Conservation (phyloP, 2,329 filamentous ascomycete genomes). For the Sclerotinia sclerotiorum region DNA sequence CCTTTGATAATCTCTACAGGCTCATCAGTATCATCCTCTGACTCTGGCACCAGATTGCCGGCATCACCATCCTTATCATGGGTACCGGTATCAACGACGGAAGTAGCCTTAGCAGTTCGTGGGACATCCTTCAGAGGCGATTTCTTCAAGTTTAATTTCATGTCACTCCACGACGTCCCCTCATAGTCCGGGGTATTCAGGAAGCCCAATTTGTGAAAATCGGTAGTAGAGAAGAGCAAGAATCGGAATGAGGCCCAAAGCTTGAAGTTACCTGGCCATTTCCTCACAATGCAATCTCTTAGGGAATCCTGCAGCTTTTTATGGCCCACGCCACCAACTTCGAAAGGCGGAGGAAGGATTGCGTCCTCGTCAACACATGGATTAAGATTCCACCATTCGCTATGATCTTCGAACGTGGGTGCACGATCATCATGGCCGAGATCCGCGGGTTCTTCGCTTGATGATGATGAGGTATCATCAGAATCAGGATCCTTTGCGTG, state of each 20-base stretch:
- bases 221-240: slow-evolving; percentile 25
- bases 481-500: neutral
- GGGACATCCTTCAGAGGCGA: neutral
- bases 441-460: neutral
- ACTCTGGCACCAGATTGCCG: neutral
- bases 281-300: slow-evolving; percentile 26
- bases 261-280: slow-evolving; percentile 25
- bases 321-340: slow-evolving; percentile 28
- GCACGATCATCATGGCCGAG: slow-evolving; percentile 19
- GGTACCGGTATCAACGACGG: neutral
- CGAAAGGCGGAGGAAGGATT: slow-evolving; percentile 27
- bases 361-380: slow-evolving; percentile 17
- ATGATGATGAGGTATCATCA: neutral
- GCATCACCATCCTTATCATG: neutral
- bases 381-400: slow-evolving; percentile 30
- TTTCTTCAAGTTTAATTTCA: neutral
- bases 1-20: neutral
- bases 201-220: slow-evolving; percentile 27
- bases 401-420: slow-evolving; percentile 28
- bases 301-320: slow-evolving; percentile 1
- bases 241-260: slow-evolving; percentile 31
- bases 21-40: neutral
- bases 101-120: neutral
- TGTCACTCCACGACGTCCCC: neutral
- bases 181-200: neutral